A percentile compares a stretch with the other conserved stretches of the same genome.
These are phyloP conservation scores for Scheffersomyces segobiensis DNA, from an alignment of 1,139 yeast species.

Conservation along the genomic window DNA sequence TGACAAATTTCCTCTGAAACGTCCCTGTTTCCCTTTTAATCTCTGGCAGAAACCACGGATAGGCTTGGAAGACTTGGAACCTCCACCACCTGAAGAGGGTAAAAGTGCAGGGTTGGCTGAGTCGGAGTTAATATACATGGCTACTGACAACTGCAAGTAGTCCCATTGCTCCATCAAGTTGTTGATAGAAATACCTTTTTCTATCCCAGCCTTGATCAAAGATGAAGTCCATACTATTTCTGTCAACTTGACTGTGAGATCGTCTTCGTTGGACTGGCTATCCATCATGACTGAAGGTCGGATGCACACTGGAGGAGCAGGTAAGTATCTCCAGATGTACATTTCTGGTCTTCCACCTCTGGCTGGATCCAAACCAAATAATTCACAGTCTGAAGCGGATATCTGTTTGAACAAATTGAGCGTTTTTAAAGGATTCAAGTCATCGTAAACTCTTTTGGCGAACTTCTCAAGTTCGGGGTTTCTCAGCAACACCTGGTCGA, in stretches of 20 bases:
- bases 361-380: slow-evolving; percentile 85
- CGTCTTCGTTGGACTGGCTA: slow-evolving; percentile 95
- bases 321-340: slow-evolving; percentile 95
- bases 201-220: slow-evolving; percentile 89
- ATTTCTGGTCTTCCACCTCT: slow-evolving; percentile 94
- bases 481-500: slow-evolving; percentile 65
- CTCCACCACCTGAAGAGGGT: slow-evolving; percentile 61
- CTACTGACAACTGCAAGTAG: slow-evolving; percentile 89
- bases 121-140: slow-evolving; percentile 96
- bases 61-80: slow-evolving; percentile 66
- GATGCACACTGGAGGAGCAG: slow-evolving; percentile 98
- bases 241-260: slow-evolving; percentile 90
- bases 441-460: slow-evolving; percentile 86
- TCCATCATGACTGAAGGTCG: slow-evolving; percentile 96
- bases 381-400: slow-evolving; percentile 83
- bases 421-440: slow-evolving; percentile 89
- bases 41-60: slow-evolving; percentile 97
- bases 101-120: slow-evolving; percentile 81
- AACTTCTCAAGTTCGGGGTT: slow-evolving; percentile 90
- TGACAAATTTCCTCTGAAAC: slow-evolving; percentile 95
- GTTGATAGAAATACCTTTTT: slow-evolving; percentile 89
- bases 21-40: slow-evolving; percentile 97
- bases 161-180: slow-evolving; percentile 99
- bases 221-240: slow-evolving; percentile 97
- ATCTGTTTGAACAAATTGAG: slow-evolving; percentile 85